Base-by-base conservation (phyloP, 2,329 filamentous ascomycete species). In the Diaporthe vexans region DNA sequence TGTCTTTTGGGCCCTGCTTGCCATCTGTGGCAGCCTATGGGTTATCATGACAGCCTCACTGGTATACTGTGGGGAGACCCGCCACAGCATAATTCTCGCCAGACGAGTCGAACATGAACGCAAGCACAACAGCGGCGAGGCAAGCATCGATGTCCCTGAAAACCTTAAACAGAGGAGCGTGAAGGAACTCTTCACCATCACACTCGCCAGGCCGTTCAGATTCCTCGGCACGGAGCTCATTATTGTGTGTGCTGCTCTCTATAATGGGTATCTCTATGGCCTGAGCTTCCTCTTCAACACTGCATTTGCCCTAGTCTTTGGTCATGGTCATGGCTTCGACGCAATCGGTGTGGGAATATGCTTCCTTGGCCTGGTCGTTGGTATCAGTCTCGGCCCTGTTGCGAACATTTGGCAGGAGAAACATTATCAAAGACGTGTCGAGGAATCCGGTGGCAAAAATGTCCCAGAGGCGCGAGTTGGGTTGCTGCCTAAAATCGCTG, bases 271-370 rank as follows among this genome's bases (percentile, higher is more conserved):
- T 74, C 79, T 88, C 3, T 88, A 88, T 67, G 86, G 86, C 2
- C 74, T 88, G 11, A 86, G 84, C 1, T 88, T 88, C 71, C 80
- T 87, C 0, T 88, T 88, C 80, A 88, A 87, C 72, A 84, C 83
- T 4, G 86, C 85, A 0, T 88, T 88, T 72, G 81, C 83, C 26
- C 81, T 88, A 26, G 87, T 88, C 0, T 88, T 88, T 72, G 85
- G 86, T 1, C 78, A 81, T 21, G 86, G 86, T 1, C 84, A 83
- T 71, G 84, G 84, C 0, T 85, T 85, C 51, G 78, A 81, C 73
- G 83, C 79, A 1, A 79, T 84, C 6, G 82, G 81, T 2, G 81
- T 85, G 43, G 85, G 85, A 0, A 79, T 86, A 8, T 82, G 79
- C 8, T 87, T 87, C 68, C 78, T 83, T 1, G 81, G 82, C 9